Evolutionary conservation across 164 flowering plant species (phyloP).

Genomic region (Umbellularia californica): DNA sequence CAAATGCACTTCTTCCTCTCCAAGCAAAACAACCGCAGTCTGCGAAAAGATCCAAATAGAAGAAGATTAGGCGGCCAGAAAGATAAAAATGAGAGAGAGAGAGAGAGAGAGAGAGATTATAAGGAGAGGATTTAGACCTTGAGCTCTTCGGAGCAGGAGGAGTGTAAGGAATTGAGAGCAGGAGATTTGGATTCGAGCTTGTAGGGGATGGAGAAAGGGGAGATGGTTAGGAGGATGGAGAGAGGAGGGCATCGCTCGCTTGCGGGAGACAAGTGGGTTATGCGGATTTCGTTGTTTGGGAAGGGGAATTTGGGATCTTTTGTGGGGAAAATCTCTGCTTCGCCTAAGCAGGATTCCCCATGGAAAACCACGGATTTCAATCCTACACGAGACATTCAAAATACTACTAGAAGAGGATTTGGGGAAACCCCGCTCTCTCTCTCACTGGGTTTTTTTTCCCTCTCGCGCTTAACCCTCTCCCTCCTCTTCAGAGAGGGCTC

Average conservation of each 20-base stretch:
- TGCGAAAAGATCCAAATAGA: conserved; percentile 16
- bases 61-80: neutral
- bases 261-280: conserved; percentile 48
- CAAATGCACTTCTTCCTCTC: conserved; percentile 77
- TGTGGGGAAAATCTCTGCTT: conserved; percentile 49
- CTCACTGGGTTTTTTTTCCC: too few relatives aligned
- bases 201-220: conserved; percentile 66
- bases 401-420: too few relatives aligned
- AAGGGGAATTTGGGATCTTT: conserved; percentile 50
- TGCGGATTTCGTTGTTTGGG: conserved; percentile 86
- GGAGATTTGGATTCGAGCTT: conserved; percentile 66
- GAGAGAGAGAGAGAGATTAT: neutral
- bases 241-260: conserved; percentile 87
- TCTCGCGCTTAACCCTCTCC: too few relatives aligned
- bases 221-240: conserved; percentile 70
- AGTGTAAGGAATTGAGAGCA: conserved; percentile 54
- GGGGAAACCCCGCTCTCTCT: too few relatives aligned
- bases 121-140: conserved; percentile 39
- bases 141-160: conserved; percentile 59
- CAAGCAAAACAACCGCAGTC: conserved; percentile 86
- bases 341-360: conserved; percentile 68
- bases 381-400: conserved; percentile 60
- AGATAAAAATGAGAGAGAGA: neutral
- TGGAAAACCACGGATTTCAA: conserved; percentile 58
- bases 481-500: too few relatives aligned